Evolutionary conservation across 768 basidiomycete genomes (phyloP), one percentile per base, ranked within the genome.

Genomic region (Hericium coralloides): DNA sequence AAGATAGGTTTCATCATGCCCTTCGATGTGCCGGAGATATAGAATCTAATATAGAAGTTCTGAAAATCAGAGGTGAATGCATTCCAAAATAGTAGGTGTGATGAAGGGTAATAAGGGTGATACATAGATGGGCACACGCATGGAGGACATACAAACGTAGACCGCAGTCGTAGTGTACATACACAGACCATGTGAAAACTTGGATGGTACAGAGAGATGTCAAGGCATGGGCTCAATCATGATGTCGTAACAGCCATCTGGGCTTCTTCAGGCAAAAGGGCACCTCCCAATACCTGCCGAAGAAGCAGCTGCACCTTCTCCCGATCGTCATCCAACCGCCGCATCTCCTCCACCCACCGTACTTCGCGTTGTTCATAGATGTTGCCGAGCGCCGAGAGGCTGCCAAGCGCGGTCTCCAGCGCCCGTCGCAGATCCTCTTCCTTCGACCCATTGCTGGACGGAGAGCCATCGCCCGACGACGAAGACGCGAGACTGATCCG

Each of bases 271-370:
- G 43, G n/a, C n/a, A 45, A 18, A n/a, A 45, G 7, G 20, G 43
- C n/a, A 17, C 57, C 60, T 43, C 70, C 79, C 20, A 89, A 70
- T 3, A 85, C 80, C 69, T 90, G 87, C 61, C 73, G 73, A 51
- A 92, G 69, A 43, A 90, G 69, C 54, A 87, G 61, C 61, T 85
- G 83, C 3, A 90, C 81, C 17, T 76, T 69, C 64, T 87, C 84
- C 14, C 86, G 74, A 56, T 92, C 89, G 26, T 84, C 82, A 50
- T 75, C 73, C 56, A 87, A 74, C 57, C 79, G 73, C 23, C 75
- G 68, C 78, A 89, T 83, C 70, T 89, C 88, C 15, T 87, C 84
- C 39, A 75, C 69, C 82, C 87, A 87, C 43, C 88, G 73, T 50
- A 77, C 75, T 65, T 86, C 87, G 17, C 87, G 73, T 60, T 84